Conservation (phyloP, 768 basidiomycete genomes). For the Dioszegia aurantiaca region DNA sequence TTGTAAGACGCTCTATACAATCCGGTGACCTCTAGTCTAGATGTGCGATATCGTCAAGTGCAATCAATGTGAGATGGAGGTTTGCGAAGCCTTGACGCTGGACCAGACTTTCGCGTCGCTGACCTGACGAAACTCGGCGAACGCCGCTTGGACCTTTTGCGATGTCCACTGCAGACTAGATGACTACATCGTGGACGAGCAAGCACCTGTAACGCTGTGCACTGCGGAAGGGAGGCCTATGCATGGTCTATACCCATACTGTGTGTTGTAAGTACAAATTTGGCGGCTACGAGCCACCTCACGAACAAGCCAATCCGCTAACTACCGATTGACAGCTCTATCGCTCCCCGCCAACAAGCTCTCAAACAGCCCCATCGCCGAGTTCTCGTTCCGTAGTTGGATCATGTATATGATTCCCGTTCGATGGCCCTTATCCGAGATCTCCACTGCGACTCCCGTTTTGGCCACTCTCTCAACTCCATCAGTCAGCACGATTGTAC, state of each 20-base stretch:
- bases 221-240: not conserved
- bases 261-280: not conserved
- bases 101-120: constrained; percentile 13
- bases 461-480: constrained; percentile 98
- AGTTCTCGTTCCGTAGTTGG: constrained; percentile 82
- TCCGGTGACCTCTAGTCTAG: not conserved
- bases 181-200: no score
- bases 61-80: not conserved
- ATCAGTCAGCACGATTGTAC: constrained; percentile 91
- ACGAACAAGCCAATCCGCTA: not conserved
- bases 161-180: not conserved
- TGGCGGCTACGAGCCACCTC: not conserved
- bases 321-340: constrained; percentile 54
- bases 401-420: constrained; percentile 98
- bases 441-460: constrained; percentile 93
- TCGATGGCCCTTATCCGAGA: constrained; percentile 84
- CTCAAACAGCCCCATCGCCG: constrained; percentile 79
- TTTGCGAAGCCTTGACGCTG: not conserved
- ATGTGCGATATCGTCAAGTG: not conserved
- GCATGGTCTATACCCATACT: constrained; percentile 2
- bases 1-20: no score
- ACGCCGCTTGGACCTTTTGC: not conserved
- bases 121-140: constrained; percentile 4
- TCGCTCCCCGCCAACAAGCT: constrained; percentile 84
- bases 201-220: no score